These are phyloP conservation scores for Rubia peregrina DNA, from an alignment of 305 asterid genomes.

Conservation along the genomic window DNA sequence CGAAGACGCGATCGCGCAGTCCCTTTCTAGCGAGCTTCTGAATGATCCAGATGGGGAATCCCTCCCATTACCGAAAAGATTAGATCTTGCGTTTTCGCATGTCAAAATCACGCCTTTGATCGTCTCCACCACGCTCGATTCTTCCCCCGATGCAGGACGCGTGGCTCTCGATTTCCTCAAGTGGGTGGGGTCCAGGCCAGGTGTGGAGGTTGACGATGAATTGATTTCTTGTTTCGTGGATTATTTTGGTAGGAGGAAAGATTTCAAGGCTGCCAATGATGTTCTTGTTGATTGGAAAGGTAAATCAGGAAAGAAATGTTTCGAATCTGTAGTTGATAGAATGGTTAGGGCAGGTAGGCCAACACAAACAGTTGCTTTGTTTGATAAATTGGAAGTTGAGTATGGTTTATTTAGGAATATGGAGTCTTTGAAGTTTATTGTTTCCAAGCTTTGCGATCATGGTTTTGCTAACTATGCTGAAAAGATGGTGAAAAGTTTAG, in stretches of 20 bases:
- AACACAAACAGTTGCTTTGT: conserved; percentile 53
- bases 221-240: conserved; percentile 45
- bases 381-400: conserved; percentile 63
- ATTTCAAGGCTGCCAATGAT: conserved; percentile 76
- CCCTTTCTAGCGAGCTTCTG: conserved; percentile 53
- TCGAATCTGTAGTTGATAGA: conserved; percentile 61
- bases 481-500: conserved; percentile 73
- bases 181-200: conserved; percentile 60
- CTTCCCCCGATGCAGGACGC: conserved; percentile 70
- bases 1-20: conserved; percentile 23
- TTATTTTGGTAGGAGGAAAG: conserved; percentile 86
- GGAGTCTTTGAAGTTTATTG: conserved; percentile 52
- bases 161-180: conserved; percentile 55
- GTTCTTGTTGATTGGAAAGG: conserved; percentile 52
- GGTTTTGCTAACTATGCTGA: conserved; percentile 81
- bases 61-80: conserved; percentile 51
- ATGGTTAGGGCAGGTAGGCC: conserved; percentile 79
- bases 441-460: conserved; percentile 48
- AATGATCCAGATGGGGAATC: conserved; percentile 53
- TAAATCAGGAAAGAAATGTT: conserved; percentile 43
- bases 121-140: conserved; percentile 45
- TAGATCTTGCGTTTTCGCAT: conserved; percentile 50
- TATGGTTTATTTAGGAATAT: conserved; percentile 53
- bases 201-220: conserved; percentile 46
- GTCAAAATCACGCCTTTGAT: conserved; percentile 35